Base-by-base conservation (phyloP, 768 basidiomycete genomes). In the Rhizopogon vinicolor region DNA sequence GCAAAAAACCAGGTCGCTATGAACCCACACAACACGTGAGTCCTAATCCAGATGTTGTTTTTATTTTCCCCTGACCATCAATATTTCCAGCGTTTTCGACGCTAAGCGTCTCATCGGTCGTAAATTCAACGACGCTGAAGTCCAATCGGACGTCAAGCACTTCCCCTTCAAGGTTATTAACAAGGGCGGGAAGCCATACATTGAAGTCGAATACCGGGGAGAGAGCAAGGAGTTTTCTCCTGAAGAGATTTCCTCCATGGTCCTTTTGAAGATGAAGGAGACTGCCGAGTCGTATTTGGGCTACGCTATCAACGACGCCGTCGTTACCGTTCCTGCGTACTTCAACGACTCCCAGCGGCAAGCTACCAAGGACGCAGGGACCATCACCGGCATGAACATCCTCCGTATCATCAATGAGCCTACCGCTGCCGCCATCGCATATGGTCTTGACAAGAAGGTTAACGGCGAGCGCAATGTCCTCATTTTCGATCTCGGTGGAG, bases 311-410 rank as follows among this genome's bases (percentile, higher is more conserved):
- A 86, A 71, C 72, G 93, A 95, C 72, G 96, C 96, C 54, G 96
- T 98, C 63, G 87, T 98, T 66, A 96, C 94, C 28, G 89, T 98
- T 60, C 95, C 95, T 33, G 94, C 95, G 39, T 98, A 98, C 80
- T 98, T 98, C 82, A 98, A 98, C 74, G 94, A 98, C 78, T 95
- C 96, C 25, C 96, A 98, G 71, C 91, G 96, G 69, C 93, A 96
- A 68, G 96, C 96, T 19, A 98, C 96, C 65, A 98, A 97, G 79
- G 96, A 98, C 67, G 94, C 96, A 39, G 96, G 96, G 63, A 85
- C 84, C 58, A 98, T 98, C 65, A 83, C 93, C 18, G 96, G 96
- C 59, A 76, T 98, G 62, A 93, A 96, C 69, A 90, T 98, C 58
- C 90, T 96, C 67, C 93, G 96, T 77, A 97, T 98, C 73, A 96